Conservation (phyloP, 73 alveolate species). For the Diophrys sp. region DNA sequence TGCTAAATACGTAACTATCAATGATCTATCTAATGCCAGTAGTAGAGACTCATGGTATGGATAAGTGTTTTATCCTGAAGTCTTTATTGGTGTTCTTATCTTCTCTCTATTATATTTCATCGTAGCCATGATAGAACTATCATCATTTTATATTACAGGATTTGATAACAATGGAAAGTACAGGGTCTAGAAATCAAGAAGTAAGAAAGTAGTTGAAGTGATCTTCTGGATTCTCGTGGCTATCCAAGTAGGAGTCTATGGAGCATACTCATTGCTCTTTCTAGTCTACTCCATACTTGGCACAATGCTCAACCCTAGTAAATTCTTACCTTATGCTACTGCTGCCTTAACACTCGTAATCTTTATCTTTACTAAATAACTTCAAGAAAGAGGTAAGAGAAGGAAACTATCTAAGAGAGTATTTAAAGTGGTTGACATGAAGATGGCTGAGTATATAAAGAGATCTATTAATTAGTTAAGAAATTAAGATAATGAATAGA, state of each 20-base stretch:
- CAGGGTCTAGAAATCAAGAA: neutral
- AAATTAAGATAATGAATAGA: neutral
- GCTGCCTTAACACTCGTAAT: conserved; percentile 4
- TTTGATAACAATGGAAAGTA: conserved; percentile 21
- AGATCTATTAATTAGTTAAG: neutral
- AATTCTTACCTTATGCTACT: conserved; percentile 25
- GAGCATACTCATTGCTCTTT: neutral
- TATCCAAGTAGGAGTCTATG: neutral
- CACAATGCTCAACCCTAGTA: conserved; percentile 25
- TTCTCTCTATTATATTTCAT: neutral
- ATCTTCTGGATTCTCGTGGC: conserved; percentile 5
- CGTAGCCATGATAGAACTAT: conserved; percentile 19
- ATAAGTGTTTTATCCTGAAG: neutral
- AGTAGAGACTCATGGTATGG: conserved; percentile 5
- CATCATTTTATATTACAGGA: conserved; percentile 18
- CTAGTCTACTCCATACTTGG: conserved; percentile 33
- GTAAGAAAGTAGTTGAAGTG: neutral
- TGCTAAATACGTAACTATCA: neutral
- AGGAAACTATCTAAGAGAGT: neutral
- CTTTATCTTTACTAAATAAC: neutral
- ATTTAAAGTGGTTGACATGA: neutral
- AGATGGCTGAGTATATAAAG: neutral
- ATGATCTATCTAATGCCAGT: neutral
- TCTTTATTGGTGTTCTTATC: neutral
- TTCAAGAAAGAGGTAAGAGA: neutral